Evolutionary conservation across 345 rosid species (phyloP).

Genomic region (Brassica cretica): DNA sequence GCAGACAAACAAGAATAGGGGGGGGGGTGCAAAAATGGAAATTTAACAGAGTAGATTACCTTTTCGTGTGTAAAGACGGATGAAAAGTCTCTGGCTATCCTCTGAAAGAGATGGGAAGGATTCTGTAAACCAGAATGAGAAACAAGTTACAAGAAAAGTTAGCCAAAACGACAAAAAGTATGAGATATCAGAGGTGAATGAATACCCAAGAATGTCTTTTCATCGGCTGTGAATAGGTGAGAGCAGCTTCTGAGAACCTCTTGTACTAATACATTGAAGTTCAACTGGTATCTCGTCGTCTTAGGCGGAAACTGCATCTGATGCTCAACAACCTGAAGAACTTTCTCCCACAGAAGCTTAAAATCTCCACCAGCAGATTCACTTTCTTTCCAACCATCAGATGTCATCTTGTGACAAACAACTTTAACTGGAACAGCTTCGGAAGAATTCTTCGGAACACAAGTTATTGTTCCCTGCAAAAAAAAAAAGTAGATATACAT

Average conservation of each 20-base stretch:
- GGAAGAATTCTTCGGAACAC: constrained; percentile 53
- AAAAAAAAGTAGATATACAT: constrained; percentile 17
- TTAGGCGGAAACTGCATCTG: constrained; percentile 48
- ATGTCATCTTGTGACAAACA: constrained; percentile 40
- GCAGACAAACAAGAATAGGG: constrained; percentile 12
- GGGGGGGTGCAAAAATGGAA: neutral
- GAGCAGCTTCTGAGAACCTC: constrained; percentile 64
- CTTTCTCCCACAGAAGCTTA: constrained; percentile 56
- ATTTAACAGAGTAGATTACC: constrained; percentile 44
- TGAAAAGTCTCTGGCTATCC: constrained; percentile 82
- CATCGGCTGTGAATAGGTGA: constrained; percentile 67
- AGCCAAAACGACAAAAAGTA: neutral
- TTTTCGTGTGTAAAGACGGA: constrained; percentile 84
- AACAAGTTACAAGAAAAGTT: neutral
- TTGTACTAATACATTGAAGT: constrained; percentile 62
- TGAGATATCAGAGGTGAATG: neutral
- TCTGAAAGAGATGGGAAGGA: constrained; percentile 61
- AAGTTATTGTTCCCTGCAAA: constrained; percentile 66
- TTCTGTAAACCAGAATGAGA: constrained; percentile 52
- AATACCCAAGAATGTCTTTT: constrained; percentile 67
- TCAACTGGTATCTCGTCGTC: constrained; percentile 62
- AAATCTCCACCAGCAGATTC: constrained; percentile 42
- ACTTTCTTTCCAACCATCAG: constrained; percentile 38
- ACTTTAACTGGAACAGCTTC: constrained; percentile 70
- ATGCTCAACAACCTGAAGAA: constrained; percentile 56